Evolutionary conservation across 2,329 filamentous ascomycete species (phyloP).

Genomic region (Harringtonia lauricola): DNA sequence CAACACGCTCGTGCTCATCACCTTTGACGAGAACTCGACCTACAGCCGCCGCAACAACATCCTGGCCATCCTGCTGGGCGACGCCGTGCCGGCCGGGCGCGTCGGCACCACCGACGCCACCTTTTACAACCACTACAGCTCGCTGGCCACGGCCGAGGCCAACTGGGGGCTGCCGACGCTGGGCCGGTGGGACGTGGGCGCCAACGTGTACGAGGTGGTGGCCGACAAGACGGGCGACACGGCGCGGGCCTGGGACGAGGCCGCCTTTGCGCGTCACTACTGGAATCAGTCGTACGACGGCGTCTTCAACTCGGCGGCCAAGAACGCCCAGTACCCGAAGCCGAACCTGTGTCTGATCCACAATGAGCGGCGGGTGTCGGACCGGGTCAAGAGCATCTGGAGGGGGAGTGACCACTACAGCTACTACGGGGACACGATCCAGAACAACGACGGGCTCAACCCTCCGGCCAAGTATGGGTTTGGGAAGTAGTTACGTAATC

Average conservation of each 20-base stretch:
- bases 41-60: constrained; percentile 59
- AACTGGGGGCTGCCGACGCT: constrained; percentile 63
- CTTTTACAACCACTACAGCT: constrained; percentile 66
- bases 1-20: constrained; percentile 64
- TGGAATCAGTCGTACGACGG: constrained; percentile 19
- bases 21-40: constrained; percentile 68
- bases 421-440: constrained; percentile 17
- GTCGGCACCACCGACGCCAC: constrained; percentile 56
- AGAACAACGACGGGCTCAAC: constrained; percentile 18
- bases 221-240: constrained; percentile 51
- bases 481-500: background rate
- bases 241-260: constrained; percentile 11
- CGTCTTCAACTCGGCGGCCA: constrained; percentile 15
- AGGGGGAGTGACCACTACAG: constrained; percentile 12
- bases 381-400: constrained; percentile 14
- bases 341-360: constrained; percentile 16
- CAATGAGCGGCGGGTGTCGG: constrained; percentile 14
- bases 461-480: constrained; percentile 14
- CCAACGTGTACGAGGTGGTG: constrained; percentile 56
- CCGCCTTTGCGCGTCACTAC: constrained; percentile 10
- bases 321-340: constrained; percentile 15
- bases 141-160: constrained; percentile 53
- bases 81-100: constrained; percentile 54
- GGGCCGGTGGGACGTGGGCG: constrained; percentile 61
- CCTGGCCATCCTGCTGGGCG: constrained; percentile 61